Evolutionary conservation across 1,284 basidiomycete species (phyloP).

Genomic region (Papiliotrema laurentii): DNA sequence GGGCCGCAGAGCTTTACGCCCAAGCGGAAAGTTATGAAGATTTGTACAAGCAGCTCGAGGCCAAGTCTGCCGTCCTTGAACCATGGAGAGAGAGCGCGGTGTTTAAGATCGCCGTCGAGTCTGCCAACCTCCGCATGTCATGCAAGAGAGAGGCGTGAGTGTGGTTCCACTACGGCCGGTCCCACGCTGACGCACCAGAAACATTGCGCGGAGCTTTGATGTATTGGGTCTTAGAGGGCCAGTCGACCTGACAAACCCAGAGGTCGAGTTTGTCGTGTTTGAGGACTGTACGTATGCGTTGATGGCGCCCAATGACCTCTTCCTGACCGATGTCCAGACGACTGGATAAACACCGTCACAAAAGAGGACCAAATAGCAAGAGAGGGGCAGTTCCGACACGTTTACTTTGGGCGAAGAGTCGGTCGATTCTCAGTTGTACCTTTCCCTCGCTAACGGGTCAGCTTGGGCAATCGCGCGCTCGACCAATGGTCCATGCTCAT

Average conservation of each 20-base stretch:
- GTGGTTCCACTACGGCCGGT: background rate
- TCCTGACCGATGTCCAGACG: conserved; percentile 21
- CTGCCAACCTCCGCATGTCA: conserved; percentile 70
- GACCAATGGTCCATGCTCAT: conserved; percentile 63
- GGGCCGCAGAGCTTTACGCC: conserved; percentile 70
- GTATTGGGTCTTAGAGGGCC: conserved; percentile 81
- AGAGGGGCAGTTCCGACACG: conserved; percentile 63
- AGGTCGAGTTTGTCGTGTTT: conserved; percentile 71
- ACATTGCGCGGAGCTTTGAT: conserved; percentile 72
- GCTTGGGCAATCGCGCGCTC: conserved; percentile 68
- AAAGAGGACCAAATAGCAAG: conserved; percentile 40
- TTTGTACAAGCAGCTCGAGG: conserved; percentile 60
- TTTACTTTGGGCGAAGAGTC: conserved; percentile 81
- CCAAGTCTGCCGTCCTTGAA: conserved; percentile 56
- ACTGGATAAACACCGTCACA: conserved; percentile 22
- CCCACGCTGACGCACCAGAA: conserved; percentile 27
- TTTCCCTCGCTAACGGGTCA: conserved; percentile 33
- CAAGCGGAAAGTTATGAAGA: conserved; percentile 63
- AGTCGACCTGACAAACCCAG: conserved; percentile 77
- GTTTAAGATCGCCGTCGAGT: conserved; percentile 75
- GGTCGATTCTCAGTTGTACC: conserved; percentile 45
- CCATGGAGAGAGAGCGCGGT: conserved; percentile 63
- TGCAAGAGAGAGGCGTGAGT: conserved; percentile 55
- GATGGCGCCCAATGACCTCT: background rate
- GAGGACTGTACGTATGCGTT: conserved; percentile 72